Conservation (phyloP, 2,329 filamentous ascomycete species). For the Trichoderma sp. region DNA sequence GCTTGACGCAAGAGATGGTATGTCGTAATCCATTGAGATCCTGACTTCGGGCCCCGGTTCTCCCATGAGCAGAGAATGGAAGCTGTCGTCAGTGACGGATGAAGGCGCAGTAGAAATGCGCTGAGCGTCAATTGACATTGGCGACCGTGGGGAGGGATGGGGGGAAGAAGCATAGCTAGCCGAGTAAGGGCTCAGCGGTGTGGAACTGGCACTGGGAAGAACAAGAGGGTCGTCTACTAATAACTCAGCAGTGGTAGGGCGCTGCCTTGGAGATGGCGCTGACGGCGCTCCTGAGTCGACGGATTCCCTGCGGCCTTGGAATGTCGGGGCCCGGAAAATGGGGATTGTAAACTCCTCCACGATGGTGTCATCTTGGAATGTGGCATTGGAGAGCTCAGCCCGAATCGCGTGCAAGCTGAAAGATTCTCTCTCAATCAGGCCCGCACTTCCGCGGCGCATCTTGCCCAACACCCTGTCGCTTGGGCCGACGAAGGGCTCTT, state of each 20-base stretch:
- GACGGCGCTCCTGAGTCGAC: conserved; percentile 41
- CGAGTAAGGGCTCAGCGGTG: conserved; percentile 62
- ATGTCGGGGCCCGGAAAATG: conserved; percentile 39
- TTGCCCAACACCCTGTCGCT: conserved; percentile 24
- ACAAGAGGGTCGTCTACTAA: conserved; percentile 49
- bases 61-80: conserved; percentile 68
- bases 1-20: conserved; percentile 71
- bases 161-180: conserved; percentile 63
- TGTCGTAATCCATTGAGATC: conserved; percentile 65
- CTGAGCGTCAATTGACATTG: conserved; percentile 67
- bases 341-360: conserved; percentile 44
- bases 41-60: conserved; percentile 71
- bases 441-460: conserved; percentile 46
- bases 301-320: conserved; percentile 33
- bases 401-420: conserved; percentile 34
- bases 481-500: conserved; percentile 26
- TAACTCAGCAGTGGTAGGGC: conserved; percentile 43
- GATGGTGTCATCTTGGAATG: conserved; percentile 51
- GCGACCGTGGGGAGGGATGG: conserved; percentile 62
- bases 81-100: conserved; percentile 66
- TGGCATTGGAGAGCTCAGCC: conserved; percentile 48
- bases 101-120: conserved; percentile 73
- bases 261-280: conserved; percentile 40
- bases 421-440: conserved; percentile 40
- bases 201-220: conserved; percentile 42